Evolutionary conservation across 2,329 filamentous ascomycete species (phyloP), one percentile per base, ranked within the genome.

Genomic region (Fusarium luffae): DNA sequence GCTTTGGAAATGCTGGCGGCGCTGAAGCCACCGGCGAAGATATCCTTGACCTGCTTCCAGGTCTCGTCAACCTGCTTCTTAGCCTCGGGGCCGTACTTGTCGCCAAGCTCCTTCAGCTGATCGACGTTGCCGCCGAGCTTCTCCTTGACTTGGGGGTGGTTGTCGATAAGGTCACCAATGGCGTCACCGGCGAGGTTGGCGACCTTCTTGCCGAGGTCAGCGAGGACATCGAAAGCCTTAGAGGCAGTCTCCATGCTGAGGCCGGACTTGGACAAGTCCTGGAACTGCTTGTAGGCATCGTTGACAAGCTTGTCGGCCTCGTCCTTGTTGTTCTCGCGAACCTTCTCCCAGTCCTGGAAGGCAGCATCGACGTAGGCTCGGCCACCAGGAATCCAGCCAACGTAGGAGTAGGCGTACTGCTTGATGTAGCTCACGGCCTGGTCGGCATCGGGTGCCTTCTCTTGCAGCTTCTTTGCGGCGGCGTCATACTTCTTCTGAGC

Each of bases 61-160:
- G 91, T 92, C 79, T 90, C 84, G 58, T 93, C 89, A 7, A 92
- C 86, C 78, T 92, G 86, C 84, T 93, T 90, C 85, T 93, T 92
- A 0, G 90, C 91, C 75, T 93, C 90, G 0, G 91, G 92, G 0
- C 92, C 92, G 73, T 91, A 91, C 63, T 88, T 83, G 16, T 93
- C 86, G 27, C 89, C 89, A 78, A 93, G 85, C 70, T 89, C 79
- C 84, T 92, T 92, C 51, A 94, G 82, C 77, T 92, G 86, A 51
- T 92, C 87, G 46, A 92, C 79, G 71, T 87, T 89, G 13, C 87
- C 88, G 16, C 91, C 91, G 11, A 93, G 80, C 80, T 91, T 90
- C 75, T 93, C 86, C 83, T 92, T 93, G 21, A 93, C 74, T 71
- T 90, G 79, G 0, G 92, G 92, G 76, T 94, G 91, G 76, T 93